Evolutionary conservation across 2,329 filamentous ascomycete species (phyloP).

Genomic region (Aspergillus sp.): DNA sequence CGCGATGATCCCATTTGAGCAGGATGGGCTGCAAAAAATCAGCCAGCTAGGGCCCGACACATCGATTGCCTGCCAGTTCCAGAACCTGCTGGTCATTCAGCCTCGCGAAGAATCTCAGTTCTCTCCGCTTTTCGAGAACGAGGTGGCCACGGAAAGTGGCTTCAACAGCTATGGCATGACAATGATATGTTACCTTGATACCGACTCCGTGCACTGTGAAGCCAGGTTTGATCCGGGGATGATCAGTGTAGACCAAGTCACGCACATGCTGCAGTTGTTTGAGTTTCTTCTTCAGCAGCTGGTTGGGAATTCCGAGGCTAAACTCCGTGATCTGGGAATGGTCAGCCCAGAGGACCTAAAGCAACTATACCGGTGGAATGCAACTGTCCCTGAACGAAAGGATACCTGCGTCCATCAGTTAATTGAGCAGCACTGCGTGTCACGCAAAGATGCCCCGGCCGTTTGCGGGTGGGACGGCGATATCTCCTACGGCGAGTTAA

Average conservation of each 20-base stretch:
- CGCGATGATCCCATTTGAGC: conserved; percentile 55
- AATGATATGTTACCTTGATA: background rate
- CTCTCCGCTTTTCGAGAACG: background rate
- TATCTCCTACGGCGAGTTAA: conserved; percentile 8
- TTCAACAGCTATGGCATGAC: background rate
- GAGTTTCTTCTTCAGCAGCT: background rate
- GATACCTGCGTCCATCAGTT: conserved; percentile 5
- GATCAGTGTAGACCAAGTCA: background rate
- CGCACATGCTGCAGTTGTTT: background rate
- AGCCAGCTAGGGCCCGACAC: conserved; percentile 45
- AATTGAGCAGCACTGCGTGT: conserved; percentile 2
- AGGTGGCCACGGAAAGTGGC: background rate
- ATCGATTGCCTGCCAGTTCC: conserved; percentile 34
- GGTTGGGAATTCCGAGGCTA: background rate
- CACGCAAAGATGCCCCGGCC: conserved; percentile 9
- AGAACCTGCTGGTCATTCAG: conserved; percentile 36
- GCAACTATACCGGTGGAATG: conserved; percentile 9
- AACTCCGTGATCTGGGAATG: conserved; percentile 2
- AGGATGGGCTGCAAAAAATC: conserved; percentile 46
- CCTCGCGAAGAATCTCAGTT: conserved; percentile 2
- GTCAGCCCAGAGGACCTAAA: conserved; percentile 4
- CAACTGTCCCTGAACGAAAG: background rate
- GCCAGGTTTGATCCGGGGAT: background rate
- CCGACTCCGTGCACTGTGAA: background rate
- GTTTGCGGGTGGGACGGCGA: conserved; percentile 8